A percentile compares a stretch with the other conserved stretches of the same genome.
Conservation (phyloP, 192 early-diverging fungal species). For the Phycomyces blakesleeanus region DNA sequence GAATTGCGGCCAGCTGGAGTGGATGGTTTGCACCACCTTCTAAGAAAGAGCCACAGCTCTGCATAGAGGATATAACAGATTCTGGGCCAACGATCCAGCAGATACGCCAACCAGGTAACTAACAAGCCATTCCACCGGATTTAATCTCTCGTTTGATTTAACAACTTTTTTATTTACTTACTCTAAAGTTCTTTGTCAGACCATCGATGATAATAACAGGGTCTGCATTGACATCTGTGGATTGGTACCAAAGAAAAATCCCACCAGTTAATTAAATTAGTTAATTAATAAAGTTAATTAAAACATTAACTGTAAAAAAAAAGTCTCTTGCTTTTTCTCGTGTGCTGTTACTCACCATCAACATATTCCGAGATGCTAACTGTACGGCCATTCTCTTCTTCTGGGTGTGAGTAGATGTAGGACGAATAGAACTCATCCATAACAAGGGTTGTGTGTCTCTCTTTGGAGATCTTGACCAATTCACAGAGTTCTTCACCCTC, state of each 20-base stretch:
- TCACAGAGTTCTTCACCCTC: slow-evolving; percentile 41
- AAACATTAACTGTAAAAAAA: no score
- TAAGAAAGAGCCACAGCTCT: slow-evolving; percentile 42
- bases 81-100: slow-evolving; percentile 52
- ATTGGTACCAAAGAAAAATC: neutral
- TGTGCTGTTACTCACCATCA: slow-evolving; percentile 15
- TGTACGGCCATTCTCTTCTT: slow-evolving; percentile 32
- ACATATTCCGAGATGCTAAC: slow-evolving; percentile 41
- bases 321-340: slow-evolving; percentile 1
- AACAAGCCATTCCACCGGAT: neutral
- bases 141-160: no score
- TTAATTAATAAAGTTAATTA: no score
- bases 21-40: slow-evolving; percentile 51
- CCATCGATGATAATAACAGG: slow-evolving; percentile 46
- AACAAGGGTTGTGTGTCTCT: slow-evolving; percentile 43
- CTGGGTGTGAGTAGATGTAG: slow-evolving; percentile 41
- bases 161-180: no score
- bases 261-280: no score
- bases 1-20: slow-evolving; percentile 45
- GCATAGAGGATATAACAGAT: slow-evolving; percentile 44
- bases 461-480: slow-evolving; percentile 38
- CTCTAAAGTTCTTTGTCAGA: slow-evolving; percentile 44
- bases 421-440: slow-evolving; percentile 51
- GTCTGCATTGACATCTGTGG: slow-evolving; percentile 40
- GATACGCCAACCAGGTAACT: slow-evolving; percentile 47